These are phyloP conservation scores for Setaria italica DNA, from an alignment of 202 grass and related monocot genomes.

Conservation along the genomic window DNA sequence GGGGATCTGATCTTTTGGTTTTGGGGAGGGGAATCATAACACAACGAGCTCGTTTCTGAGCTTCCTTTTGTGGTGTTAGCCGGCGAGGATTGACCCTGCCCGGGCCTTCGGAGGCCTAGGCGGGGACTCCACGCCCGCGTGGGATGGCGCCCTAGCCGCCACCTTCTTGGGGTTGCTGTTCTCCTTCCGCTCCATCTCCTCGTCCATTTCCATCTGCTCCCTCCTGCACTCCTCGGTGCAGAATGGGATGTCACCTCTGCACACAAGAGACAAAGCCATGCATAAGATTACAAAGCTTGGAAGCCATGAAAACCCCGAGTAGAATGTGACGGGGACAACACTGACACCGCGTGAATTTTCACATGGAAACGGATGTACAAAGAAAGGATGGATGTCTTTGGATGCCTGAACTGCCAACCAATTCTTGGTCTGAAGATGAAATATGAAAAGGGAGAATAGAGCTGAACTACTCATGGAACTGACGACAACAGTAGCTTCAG, in stretches of 20 bases:
- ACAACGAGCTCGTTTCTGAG: slow-evolving; percentile 21
- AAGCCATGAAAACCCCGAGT: neutral
- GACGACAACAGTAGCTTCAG: neutral
- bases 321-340: neutral
- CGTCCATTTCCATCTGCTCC: slow-evolving; percentile 89
- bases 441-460: neutral
- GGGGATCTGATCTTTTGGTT: slow-evolving; percentile 42
- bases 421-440: neutral
- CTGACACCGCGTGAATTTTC: neutral
- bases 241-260: slow-evolving; percentile 75
- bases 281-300: neutral
- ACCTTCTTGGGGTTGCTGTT: slow-evolving; percentile 44
- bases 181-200: slow-evolving; percentile 61
- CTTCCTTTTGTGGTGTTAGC: slow-evolving; percentile 37
- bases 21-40: neutral
- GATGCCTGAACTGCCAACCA: neutral
- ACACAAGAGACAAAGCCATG: neutral
- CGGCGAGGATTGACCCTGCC: slow-evolving; percentile 66
- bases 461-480: neutral
- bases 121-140: slow-evolving; percentile 45
- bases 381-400: neutral
- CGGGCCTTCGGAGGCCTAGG: slow-evolving; percentile 57
- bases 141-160: slow-evolving; percentile 15
- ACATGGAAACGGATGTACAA: neutral
- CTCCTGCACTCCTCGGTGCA: slow-evolving; percentile 90